Conservation (phyloP, 192 early-diverging fungal genomes). For the Chytriomyces confervae region DNA sequence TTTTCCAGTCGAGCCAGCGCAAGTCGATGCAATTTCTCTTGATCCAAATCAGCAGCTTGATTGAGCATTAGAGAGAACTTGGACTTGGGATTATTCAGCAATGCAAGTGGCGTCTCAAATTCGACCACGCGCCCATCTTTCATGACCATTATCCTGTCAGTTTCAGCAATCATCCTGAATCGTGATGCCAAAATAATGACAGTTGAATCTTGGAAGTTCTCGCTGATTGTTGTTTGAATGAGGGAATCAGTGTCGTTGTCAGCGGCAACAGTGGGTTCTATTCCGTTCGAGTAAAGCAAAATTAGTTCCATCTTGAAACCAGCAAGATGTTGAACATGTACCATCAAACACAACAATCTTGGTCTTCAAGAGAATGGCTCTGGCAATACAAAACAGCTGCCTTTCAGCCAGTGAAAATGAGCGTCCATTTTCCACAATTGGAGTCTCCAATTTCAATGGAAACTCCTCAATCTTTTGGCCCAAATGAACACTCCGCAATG, state of each 20-base stretch:
- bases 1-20: constrained; percentile 29
- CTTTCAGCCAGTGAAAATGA: constrained; percentile 66
- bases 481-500: constrained; percentile 65
- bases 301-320: neutral
- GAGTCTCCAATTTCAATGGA: constrained; percentile 57
- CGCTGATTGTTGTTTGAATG: constrained; percentile 58
- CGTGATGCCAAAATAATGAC: constrained; percentile 58
- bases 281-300: neutral
- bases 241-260: constrained; percentile 58
- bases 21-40: constrained; percentile 20
- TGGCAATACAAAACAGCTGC: constrained; percentile 62
- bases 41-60: constrained; percentile 41
- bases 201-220: constrained; percentile 55
- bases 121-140: constrained; percentile 56
- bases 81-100: constrained; percentile 49
- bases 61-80: constrained; percentile 39
- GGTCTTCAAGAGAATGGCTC: constrained; percentile 58
- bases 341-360: constrained; percentile 65
- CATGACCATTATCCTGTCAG: constrained; percentile 60
- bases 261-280: constrained; percentile 59
- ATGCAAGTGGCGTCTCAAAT: constrained; percentile 53
- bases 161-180: constrained; percentile 56
- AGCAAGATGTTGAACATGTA: constrained; percentile 42
- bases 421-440: constrained; percentile 60
- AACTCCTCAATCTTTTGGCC: constrained; percentile 55